phyloP scores from a whole-genome alignment of 768 basidiomycete species.

The Tricholoma saponaceum region DNA sequence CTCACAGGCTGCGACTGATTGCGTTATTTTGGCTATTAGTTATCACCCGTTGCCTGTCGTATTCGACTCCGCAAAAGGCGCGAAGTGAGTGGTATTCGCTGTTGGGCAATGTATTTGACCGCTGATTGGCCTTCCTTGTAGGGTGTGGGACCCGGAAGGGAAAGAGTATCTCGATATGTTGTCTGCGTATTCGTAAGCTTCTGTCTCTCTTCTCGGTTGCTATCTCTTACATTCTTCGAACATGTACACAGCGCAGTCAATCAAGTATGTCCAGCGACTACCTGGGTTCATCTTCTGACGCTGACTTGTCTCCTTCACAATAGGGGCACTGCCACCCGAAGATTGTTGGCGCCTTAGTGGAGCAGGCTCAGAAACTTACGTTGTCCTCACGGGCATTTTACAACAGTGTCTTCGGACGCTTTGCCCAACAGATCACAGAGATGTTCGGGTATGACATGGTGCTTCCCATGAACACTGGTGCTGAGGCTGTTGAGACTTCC shows the following conservation, averaged over 20 bases:
- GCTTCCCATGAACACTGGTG: slow-evolving; percentile 98
- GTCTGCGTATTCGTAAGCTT: slow-evolving; percentile 88
- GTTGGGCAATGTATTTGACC: slow-evolving; percentile 12
- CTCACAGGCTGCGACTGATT: slow-evolving; percentile 27
- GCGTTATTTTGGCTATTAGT: slow-evolving; percentile 56
- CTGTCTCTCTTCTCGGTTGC: neutral
- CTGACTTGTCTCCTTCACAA: slow-evolving; percentile 2
- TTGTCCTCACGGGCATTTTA: slow-evolving; percentile 96
- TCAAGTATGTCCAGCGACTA: slow-evolving; percentile 50
- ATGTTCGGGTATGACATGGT: slow-evolving; percentile 95
- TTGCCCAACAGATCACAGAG: slow-evolving; percentile 77
- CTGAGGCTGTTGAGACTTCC: slow-evolving; percentile 97
- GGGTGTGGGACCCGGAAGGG: slow-evolving; percentile 94
- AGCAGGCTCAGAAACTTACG: slow-evolving; percentile 87
- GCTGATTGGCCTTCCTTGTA: slow-evolving; percentile 21
- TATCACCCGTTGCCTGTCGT: slow-evolving; percentile 96
- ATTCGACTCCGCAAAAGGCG: slow-evolving; percentile 86
- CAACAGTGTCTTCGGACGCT: slow-evolving; percentile 87
- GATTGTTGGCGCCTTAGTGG: slow-evolving; percentile 75
- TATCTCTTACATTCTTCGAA: slow-evolving; percentile 1
- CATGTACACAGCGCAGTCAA: slow-evolving; percentile 66
- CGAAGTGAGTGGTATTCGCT: slow-evolving; percentile 66
- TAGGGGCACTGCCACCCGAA: slow-evolving; percentile 90
- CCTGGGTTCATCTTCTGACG: slow-evolving; percentile 1
- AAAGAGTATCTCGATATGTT: slow-evolving; percentile 97